These are phyloP conservation scores for Scopulariopsis brevicaulis DNA, from an alignment of 2,329 filamentous ascomycete species.

Conservation along the genomic window DNA sequence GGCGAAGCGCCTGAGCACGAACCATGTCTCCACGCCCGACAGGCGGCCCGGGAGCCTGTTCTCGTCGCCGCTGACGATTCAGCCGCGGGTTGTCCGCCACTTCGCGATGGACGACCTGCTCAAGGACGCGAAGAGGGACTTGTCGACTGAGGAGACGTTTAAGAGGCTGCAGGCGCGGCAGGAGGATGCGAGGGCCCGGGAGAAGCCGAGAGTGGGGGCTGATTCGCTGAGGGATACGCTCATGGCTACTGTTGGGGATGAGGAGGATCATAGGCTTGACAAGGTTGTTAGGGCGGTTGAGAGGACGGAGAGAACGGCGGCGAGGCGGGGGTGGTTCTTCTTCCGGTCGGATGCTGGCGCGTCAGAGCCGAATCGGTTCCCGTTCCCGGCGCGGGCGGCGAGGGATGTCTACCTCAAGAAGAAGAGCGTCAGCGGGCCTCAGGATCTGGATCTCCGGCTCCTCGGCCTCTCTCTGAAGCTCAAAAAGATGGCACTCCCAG, in stretches of 20 bases:
- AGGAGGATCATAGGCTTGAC: constrained; percentile 6
- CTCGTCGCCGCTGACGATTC: constrained; percentile 1
- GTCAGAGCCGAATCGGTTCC: background rate
- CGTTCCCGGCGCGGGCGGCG: background rate
- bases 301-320: constrained; percentile 28
- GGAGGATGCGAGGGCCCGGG: background rate
- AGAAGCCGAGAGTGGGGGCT: background rate
- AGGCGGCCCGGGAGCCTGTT: background rate
- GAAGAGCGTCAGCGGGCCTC: background rate
- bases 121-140: constrained; percentile 45
- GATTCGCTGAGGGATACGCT: constrained; percentile 4
- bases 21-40: background rate
- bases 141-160: constrained; percentile 45
- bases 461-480: background rate
- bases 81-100: constrained; percentile 3
- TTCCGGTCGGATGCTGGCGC: constrained; percentile 18
- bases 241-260: constrained; percentile 4
- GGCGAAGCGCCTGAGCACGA: background rate
- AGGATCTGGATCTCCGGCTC: background rate
- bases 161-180: constrained; percentile 10
- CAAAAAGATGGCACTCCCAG: constrained; percentile 30
- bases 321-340: constrained; percentile 34
- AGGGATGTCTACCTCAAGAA: background rate
- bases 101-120: constrained; percentile 54
- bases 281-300: constrained; percentile 32